Percentiles rank a stretch among this genome's conserved stretches.
phyloP scores from a whole-genome alignment of 1,284 basidiomycete genomes.

The Ceratobasidium sp. region DNA sequence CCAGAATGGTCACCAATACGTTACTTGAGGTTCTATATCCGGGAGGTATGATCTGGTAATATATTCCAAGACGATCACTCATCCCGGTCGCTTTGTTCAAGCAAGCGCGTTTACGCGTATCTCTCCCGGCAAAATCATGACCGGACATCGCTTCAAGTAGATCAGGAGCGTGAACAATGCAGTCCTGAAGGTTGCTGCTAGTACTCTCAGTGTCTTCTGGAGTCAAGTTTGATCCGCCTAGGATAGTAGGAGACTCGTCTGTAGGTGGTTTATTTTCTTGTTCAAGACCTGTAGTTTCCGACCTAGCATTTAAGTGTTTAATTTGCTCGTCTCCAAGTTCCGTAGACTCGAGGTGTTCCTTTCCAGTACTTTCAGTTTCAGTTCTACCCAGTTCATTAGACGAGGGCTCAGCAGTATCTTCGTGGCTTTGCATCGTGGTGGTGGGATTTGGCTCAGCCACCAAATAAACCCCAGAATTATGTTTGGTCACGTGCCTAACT shows the following conservation, averaged over 20 bases:
- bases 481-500: neutral
- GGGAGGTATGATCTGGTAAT: slow-evolving; percentile 39
- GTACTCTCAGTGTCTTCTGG: neutral
- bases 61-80: slow-evolving; percentile 34
- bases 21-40: slow-evolving; percentile 32
- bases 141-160: slow-evolving; percentile 9
- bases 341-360: neutral
- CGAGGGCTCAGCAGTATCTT: neutral
- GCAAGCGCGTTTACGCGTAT: slow-evolving; percentile 21
- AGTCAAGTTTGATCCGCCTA: neutral
- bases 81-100: slow-evolving; percentile 38
- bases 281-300: neutral
- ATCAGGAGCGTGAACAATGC: slow-evolving; percentile 32
- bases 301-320: neutral
- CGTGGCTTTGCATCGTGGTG: neutral
- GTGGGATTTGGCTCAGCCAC: neutral
- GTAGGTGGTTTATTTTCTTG: neutral
- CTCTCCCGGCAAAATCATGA: neutral
- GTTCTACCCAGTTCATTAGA: neutral
- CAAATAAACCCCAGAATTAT: neutral
- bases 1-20: neutral
- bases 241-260: neutral
- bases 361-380: neutral
- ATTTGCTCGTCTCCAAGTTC: neutral
- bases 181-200: slow-evolving; percentile 1